Evolutionary conservation across 2,329 filamentous ascomycete genomes (phyloP).

Genomic region (Paecilomyces niveus): DNA sequence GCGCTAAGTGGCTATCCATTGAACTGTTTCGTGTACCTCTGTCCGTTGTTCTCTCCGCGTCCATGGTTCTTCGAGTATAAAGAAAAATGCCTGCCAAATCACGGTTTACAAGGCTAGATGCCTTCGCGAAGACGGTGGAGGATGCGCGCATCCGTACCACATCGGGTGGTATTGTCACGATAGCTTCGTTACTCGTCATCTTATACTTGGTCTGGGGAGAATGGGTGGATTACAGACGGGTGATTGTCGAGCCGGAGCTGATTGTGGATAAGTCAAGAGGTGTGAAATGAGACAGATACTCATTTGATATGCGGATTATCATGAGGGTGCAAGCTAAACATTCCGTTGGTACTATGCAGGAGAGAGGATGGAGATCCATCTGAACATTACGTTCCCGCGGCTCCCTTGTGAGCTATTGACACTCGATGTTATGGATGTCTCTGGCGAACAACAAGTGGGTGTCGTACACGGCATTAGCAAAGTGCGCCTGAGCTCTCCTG

Average conservation of each 20-base stretch:
- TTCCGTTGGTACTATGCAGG: slow-evolving; percentile 42
- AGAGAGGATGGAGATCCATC: slow-evolving; percentile 97
- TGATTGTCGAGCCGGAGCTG: slow-evolving; percentile 83
- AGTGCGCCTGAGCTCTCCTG: slow-evolving; percentile 66
- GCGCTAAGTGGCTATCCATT: slow-evolving; percentile 6
- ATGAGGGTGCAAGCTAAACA: slow-evolving; percentile 5
- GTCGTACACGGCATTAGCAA: slow-evolving; percentile 90
- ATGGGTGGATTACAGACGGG: slow-evolving; percentile 85
- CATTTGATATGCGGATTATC: not conserved
- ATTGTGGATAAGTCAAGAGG: slow-evolving; percentile 95
- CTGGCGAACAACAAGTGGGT: slow-evolving; percentile 90
- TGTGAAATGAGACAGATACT: slow-evolving; percentile 29
- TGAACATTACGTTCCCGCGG: slow-evolving; percentile 92
- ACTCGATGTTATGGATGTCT: slow-evolving; percentile 98
- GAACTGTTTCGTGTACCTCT: not conserved
- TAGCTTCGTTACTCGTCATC: slow-evolving; percentile 80
- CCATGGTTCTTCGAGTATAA: not conserved
- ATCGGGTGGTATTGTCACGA: slow-evolving; percentile 89
- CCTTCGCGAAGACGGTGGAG: slow-evolving; percentile 98
- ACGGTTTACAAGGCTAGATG: slow-evolving; percentile 91
- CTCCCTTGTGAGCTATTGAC: slow-evolving; percentile 93
- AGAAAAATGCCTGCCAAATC: slow-evolving; percentile 77
- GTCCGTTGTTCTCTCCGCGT: not conserved
- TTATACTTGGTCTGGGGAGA: slow-evolving; percentile 87
- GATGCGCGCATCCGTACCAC: slow-evolving; percentile 95